These are phyloP conservation scores for Fusarium sp. DNA, from an alignment of 2,329 filamentous ascomycete genomes.

Conservation along the genomic window DNA sequence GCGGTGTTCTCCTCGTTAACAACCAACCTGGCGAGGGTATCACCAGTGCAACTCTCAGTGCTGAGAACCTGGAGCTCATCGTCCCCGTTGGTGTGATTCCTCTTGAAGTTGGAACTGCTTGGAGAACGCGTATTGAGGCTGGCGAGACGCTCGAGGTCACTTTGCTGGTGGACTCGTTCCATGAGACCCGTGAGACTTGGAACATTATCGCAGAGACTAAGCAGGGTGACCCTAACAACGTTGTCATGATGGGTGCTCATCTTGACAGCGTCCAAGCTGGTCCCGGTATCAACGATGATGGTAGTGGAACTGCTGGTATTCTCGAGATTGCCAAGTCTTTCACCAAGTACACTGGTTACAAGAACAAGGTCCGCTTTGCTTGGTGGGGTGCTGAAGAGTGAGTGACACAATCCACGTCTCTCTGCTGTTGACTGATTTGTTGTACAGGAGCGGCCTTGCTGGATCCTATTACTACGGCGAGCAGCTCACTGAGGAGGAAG, in stretches of 20 bases:
- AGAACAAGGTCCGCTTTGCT: conserved; percentile 56
- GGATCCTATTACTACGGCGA: conserved; percentile 56
- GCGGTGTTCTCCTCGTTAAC: conserved; percentile 69
- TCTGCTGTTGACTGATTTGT: conserved; percentile 13
- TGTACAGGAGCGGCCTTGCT: conserved; percentile 51
- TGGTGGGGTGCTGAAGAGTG: conserved; percentile 58
- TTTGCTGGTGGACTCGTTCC: conserved; percentile 51
- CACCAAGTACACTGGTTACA: conserved; percentile 51
- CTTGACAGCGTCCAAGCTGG: conserved; percentile 54
- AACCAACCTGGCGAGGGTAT: conserved; percentile 60
- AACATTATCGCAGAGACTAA: conserved; percentile 58
- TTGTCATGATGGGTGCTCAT: conserved; percentile 56
- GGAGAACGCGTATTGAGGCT: conserved; percentile 48
- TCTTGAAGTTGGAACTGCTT: conserved; percentile 50
- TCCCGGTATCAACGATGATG: conserved; percentile 55
- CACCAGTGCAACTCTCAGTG: conserved; percentile 64
- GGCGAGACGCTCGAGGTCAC: conserved; percentile 50
- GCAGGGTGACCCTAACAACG: conserved; percentile 54
- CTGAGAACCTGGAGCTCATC: conserved; percentile 50
- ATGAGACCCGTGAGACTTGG: conserved; percentile 52
- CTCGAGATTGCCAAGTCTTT: conserved; percentile 53
- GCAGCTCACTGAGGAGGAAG: conserved; percentile 50
- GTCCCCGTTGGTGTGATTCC: conserved; percentile 52
- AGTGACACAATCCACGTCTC: background rate
- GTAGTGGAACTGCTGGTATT: conserved; percentile 52